A percentile compares a stretch with the other conserved stretches of the same genome.
Conservation (phyloP, 2,329 filamentous ascomycete species). For the Fusarium pseudoanthophilum region DNA sequence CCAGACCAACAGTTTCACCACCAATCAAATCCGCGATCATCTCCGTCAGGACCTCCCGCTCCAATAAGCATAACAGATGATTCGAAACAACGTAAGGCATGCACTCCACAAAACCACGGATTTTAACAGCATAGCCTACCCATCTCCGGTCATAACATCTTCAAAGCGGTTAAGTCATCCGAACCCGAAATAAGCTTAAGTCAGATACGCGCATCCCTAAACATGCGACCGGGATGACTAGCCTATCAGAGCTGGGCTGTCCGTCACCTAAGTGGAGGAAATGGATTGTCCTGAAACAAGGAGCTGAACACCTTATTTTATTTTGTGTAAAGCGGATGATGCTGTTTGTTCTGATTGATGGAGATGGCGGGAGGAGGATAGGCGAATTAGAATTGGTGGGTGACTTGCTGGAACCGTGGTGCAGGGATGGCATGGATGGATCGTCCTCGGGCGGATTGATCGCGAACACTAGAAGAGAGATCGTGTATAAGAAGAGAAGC, state of each 20-base stretch:
- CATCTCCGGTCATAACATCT: background rate
- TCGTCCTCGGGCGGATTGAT: background rate
- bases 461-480: accelerated
- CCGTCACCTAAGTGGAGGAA: background rate
- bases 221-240: background rate
- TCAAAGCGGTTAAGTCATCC: background rate
- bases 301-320: background rate
- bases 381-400: background rate
- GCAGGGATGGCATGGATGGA: background rate
- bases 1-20: background rate
- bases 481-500: background rate
- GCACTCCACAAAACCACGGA: background rate
- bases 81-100: background rate
- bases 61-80: background rate
- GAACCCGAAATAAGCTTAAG: background rate
- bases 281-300: background rate
- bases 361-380: background rate
- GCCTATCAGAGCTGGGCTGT: background rate
- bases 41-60: background rate
- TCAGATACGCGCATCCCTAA: background rate
- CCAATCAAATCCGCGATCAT: background rate
- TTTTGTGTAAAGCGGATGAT: background rate
- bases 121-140: background rate
- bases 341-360: background rate
- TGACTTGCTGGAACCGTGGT: background rate